Conservation (phyloP, 2,329 filamentous ascomycete species). For the Cladosporium halotolerans region DNA sequence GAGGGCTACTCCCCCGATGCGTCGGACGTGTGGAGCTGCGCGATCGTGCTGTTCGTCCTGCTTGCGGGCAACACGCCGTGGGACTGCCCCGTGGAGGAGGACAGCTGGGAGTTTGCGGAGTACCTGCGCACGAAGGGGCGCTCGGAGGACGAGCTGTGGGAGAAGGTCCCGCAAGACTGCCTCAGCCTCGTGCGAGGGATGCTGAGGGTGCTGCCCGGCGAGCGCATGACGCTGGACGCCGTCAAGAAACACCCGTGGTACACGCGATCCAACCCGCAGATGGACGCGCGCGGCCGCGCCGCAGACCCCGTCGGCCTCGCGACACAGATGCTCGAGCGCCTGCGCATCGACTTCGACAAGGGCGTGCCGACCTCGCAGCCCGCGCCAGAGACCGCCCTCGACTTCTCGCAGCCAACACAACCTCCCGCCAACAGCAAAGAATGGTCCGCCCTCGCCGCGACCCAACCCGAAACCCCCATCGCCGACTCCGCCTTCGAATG, state of each 20-base stretch:
- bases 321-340: slow-evolving; percentile 88
- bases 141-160: slow-evolving; percentile 77
- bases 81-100: slow-evolving; percentile 74
- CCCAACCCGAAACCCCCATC: slow-evolving; percentile 74
- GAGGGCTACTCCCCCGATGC: slow-evolving; percentile 68
- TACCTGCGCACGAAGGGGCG: slow-evolving; percentile 75
- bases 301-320: slow-evolving; percentile 76
- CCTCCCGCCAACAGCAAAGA: slow-evolving; percentile 13
- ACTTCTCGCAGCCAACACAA: slow-evolving; percentile 44
- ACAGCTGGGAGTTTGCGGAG: slow-evolving; percentile 87
- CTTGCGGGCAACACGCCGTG: slow-evolving; percentile 95
- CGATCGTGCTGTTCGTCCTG: slow-evolving; percentile 93
- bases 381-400: slow-evolving; percentile 52
- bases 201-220: slow-evolving; percentile 71
- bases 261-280: slow-evolving; percentile 70
- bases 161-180: slow-evolving; percentile 64
- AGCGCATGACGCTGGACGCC: slow-evolving; percentile 77
- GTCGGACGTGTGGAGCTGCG: slow-evolving; percentile 94
- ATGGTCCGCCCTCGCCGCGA: slow-evolving; percentile 59
- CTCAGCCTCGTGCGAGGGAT: slow-evolving; percentile 84
- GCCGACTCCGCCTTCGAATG: slow-evolving; percentile 73
- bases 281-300: slow-evolving; percentile 67
- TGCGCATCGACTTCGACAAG: slow-evolving; percentile 80
- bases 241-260: slow-evolving; percentile 94
- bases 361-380: slow-evolving; percentile 51